Evolutionary conservation across 352 stramenopile genomes (phyloP).

Genomic region (Saprolegnia parasitica): DNA sequence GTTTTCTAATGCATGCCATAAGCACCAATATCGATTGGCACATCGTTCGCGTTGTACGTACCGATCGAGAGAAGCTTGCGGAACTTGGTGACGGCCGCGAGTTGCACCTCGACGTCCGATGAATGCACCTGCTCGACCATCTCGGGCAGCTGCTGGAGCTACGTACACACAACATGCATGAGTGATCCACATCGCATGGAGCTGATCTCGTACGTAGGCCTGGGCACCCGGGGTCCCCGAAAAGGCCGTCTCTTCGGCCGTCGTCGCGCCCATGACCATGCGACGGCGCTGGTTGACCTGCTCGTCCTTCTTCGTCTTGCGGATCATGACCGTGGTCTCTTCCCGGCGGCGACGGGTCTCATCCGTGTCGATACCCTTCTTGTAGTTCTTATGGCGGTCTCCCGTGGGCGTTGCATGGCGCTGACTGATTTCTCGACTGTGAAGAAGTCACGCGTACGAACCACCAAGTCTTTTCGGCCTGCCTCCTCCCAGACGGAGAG

Average conservation of each 20-base stretch:
- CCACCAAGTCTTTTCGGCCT: slow-evolving; percentile 19
- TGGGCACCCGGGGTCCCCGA: slow-evolving; percentile 1
- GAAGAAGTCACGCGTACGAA: slow-evolving; percentile 1
- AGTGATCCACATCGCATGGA: not conserved
- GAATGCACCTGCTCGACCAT: slow-evolving; percentile 95
- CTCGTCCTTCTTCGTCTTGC: slow-evolving; percentile 81
- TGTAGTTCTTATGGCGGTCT: slow-evolving; percentile 80
- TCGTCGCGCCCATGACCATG: slow-evolving; percentile 43
- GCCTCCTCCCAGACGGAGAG: not conserved
- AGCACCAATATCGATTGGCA: slow-evolving; percentile 28
- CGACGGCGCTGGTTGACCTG: slow-evolving; percentile 78
- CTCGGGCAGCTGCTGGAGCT: slow-evolving; percentile 92
- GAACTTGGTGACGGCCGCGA: slow-evolving; percentile 94
- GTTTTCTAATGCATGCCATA: slow-evolving; percentile 77
- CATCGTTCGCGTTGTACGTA: slow-evolving; percentile 31
- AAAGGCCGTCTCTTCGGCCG: slow-evolving; percentile 10
- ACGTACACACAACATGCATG: slow-evolving; percentile 28
- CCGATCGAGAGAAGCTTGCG: slow-evolving; percentile 96
- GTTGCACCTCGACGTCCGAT: slow-evolving; percentile 87
- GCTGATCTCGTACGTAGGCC: slow-evolving; percentile 10
- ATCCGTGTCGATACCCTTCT: slow-evolving; percentile 84
- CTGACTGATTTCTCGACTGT: slow-evolving; percentile 22
- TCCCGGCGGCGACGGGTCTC: slow-evolving; percentile 67
- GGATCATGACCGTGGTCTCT: slow-evolving; percentile 82
- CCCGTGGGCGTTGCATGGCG: slow-evolving; percentile 30